Base-by-base conservation (phyloP, 257 asterid genomes). In the Gentiana straminea region DNA sequence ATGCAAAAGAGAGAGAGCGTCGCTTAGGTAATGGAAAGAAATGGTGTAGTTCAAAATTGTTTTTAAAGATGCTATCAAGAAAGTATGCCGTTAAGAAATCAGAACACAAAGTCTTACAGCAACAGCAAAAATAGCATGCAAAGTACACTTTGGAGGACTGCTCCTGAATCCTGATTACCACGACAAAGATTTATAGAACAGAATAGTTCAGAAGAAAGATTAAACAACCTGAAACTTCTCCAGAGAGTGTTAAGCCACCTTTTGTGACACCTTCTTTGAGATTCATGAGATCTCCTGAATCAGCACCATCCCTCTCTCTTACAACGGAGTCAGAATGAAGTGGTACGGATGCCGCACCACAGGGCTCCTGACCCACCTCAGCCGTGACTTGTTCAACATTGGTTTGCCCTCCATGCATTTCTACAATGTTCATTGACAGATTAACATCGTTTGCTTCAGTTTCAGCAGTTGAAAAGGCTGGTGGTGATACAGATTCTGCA, bases 261-360 rank as follows among this genome's bases (percentile, higher is more conserved):
- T 71, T 75, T 37, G 41, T 41, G 37, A 38, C 49, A 4, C 70
- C 49, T 55, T 70, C 81, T 67, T 49, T 49, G 47, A 52, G 70
- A 64, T 64, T 73, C 54, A 65, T 67, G 62, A 64, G 52, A 46
- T 65, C 73, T 6, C 62, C 71, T 41, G 49, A 80, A 67, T 70
- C 83, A 62, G 62, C 64, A 34, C 61, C 70, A 57, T 58, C 74
- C 15, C 57, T 56, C 60, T 68, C 68, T 69, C 61, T 74, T 57
- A 51, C 64, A 58, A 33, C 70, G 37, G 62, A 64, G 52, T 65
- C 71, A 60, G 61, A 60, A 55, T 35, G 49, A 34, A 13, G 33
- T 6, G 65, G 51, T 59, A 73, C 54, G 61, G 48, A 49, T 54
- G 72, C 77, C 35, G 53, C 64, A 57, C 64, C 64, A 35, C 56